Base-by-base conservation (phyloP, 331 rosid genomes). In the Quercus phellos region DNA sequence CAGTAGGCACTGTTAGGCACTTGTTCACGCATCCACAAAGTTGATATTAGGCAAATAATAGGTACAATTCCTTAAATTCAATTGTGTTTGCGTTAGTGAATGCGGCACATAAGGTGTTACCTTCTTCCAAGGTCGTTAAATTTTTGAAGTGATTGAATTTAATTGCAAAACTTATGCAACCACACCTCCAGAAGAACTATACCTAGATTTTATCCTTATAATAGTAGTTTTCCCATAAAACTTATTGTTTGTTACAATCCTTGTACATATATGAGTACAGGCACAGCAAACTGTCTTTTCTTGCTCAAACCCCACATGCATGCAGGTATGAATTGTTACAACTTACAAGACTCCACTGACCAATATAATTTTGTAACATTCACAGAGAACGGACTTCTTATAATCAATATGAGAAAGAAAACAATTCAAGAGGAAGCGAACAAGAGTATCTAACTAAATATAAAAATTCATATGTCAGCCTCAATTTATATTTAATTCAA, bases 401-500 rank as follows among this genome's bases (percentile, higher is more conserved):
- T 2, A 2, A 26, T 13, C 27, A 24, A 59, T 30, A 14, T 63
- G 7, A 29, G 11, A 29, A 63, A 2, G 69, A 34, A 27, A 30
- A 16, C 43, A n/a, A 29, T 14, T 63, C 69, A 16, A 5, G 13
- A 63, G 69, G 42, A 63, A 63, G 11, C 19, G 22, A 63, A 29
- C 10, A 4, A 9, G 4, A 9, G 16, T 10, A 34, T 7, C 19
- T 29, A 61, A 29, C 8, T 13, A 61, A 13, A 11, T 11, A 26
- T 24, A 61, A 61, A 61, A 18, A 26, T 26, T 27, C 68, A 4
- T 17, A 42, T 59, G 72, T 30, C 50, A 75, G 66, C 43, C 12
- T 24, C 24, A 58, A 54, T 53, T 42, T 38, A 80, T 60, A 71
- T 75, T 54, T 77, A 74, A 74, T 60, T 21, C 70, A 64, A 72